Evolutionary conservation across 140 eudicot genomes (phyloP), one percentile per base, ranked within the genome.

Genomic region (Stevia rebaudiana): DNA sequence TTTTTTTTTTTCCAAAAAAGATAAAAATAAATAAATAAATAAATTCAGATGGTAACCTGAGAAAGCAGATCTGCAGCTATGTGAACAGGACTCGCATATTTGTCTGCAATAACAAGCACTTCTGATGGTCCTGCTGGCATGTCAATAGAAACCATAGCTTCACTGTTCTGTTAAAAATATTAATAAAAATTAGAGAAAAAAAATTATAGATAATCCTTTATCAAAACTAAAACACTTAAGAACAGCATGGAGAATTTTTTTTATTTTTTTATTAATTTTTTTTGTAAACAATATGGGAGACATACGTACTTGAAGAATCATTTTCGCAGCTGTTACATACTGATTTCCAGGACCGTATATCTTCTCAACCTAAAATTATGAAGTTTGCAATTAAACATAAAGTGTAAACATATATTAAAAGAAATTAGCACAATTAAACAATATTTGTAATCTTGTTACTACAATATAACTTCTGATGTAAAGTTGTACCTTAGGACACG

Each of bases 71-170:
- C 98, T 2, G 98, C 86, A 23, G 98, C 98, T 52, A 92, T 73
- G 77, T 85, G 95, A 55, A 79, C 96, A 40, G 96, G 98, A 68
- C 78, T 92, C 15, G 99, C 94, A 58, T 85, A 74, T 76, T 86
- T 83, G 78, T 92, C 98, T 64, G 96, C 99, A 74, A 94, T 94
- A 42, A 94, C 97, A 39, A 94, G 97, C 61, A 94, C 99, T 80
- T 94, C 99, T 13, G 99, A 94, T 12, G 99, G 99, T 54, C 99
- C 99, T 22, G 99, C 97, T 41, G 99, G 99, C 99, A 94, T 94
- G 86, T 94, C 99, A 65, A 94, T 94, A 35, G 99, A 94, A 61
- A 94, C 82, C 99, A 94, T 83, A 39, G 99, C 99, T 76, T 94
- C 99, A 6, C 97, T 94, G 67, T 88, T 94, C 97, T 92, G 91